These are phyloP conservation scores for Nemania serpens DNA, from an alignment of 2,329 filamentous ascomycete species.

Conservation along the genomic window DNA sequence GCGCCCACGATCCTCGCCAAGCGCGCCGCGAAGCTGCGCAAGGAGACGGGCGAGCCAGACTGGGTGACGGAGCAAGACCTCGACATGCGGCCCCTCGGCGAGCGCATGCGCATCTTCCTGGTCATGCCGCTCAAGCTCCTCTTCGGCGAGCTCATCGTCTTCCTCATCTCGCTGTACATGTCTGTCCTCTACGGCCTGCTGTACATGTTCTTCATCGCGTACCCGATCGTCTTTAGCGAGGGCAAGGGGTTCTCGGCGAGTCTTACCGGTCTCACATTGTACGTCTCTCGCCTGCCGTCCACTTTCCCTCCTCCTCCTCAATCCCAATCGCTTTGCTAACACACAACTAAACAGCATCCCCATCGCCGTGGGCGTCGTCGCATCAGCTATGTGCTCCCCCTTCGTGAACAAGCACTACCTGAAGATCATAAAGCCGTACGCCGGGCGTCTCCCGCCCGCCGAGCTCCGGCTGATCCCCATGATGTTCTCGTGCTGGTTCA, in stretches of 20 bases:
- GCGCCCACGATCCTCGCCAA: slow-evolving; percentile 75
- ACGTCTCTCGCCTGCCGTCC: slow-evolving; percentile 3
- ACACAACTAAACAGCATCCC: slow-evolving; percentile 58
- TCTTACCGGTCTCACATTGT: slow-evolving; percentile 80
- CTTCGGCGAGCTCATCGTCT: slow-evolving; percentile 81
- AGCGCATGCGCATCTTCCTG: slow-evolving; percentile 75
- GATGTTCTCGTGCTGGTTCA: slow-evolving; percentile 77
- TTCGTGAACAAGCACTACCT: slow-evolving; percentile 84
- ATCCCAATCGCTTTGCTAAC: slow-evolving; percentile 12
- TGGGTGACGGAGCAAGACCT: slow-evolving; percentile 83
- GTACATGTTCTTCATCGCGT: slow-evolving; percentile 79
- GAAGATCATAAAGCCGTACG: slow-evolving; percentile 37
- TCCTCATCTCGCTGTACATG: slow-evolving; percentile 86
- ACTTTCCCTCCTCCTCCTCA: not conserved
- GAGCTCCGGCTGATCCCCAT: slow-evolving; percentile 82
- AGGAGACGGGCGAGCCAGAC: slow-evolving; percentile 66
- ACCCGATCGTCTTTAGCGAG: slow-evolving; percentile 72
- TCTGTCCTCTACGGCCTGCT: slow-evolving; percentile 75
- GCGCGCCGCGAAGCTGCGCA: slow-evolving; percentile 73
- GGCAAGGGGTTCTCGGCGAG: slow-evolving; percentile 79
- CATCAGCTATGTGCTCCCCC: slow-evolving; percentile 69
- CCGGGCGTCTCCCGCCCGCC: slow-evolving; percentile 62
- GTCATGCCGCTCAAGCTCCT: slow-evolving; percentile 84
- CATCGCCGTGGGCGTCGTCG: slow-evolving; percentile 73
- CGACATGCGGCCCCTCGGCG: slow-evolving; percentile 69